Base-by-base conservation (phyloP, 164 flowering plant genomes). In the Berberis thunbergii region DNA sequence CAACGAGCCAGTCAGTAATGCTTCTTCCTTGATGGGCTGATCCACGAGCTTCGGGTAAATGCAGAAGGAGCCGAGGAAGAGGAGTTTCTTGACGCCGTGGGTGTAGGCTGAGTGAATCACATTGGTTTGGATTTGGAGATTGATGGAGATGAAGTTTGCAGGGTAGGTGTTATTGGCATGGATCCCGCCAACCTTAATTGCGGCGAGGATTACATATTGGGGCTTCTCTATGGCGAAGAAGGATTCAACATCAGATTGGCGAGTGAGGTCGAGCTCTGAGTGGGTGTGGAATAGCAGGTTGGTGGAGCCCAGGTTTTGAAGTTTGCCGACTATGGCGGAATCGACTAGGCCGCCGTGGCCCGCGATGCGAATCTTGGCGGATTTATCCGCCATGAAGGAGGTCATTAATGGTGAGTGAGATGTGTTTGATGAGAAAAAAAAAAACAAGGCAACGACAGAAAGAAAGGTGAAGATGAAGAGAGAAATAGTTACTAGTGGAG, bases 171-270 rank as follows among this genome's bases (percentile, higher is more conserved):
- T 84, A 73, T 93, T 90, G 61, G 98, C 98, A 65, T 93, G 96
- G 74, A 93, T 93, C 1, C 98, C 97, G 1, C 97, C 98, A 7
- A 93, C 98, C 58, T 93, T 93, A 13, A 97, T 96, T 0, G 98
- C 98, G 4, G 97, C 86, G 11, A 93, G 78, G 75, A 93, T 83
- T 41, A 93, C 96, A 62, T 60, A 84, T 4, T 66, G 64, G 44
- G 98, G 98, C 58, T 74, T 79, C 54, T 86, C 83, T 12, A 70
- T 59, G 38, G 85, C 76, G 71, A 93, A 93, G 78, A 93, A 93
- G 45, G 83, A 58, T 41, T 93, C 95, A 9, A 93, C 98, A 38
- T 77, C 84, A 46, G 84, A 72, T 70, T 93, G 97, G 60, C 80
- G 72, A 2, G 92, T 88, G 58, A 93, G 90, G 53, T 93, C 96